Percentiles rank a stretch among this genome's conserved stretches.
These are phyloP conservation scores for Alternaria gansuensis DNA, from an alignment of 2,329 filamentous ascomycete species.

Conservation along the genomic window DNA sequence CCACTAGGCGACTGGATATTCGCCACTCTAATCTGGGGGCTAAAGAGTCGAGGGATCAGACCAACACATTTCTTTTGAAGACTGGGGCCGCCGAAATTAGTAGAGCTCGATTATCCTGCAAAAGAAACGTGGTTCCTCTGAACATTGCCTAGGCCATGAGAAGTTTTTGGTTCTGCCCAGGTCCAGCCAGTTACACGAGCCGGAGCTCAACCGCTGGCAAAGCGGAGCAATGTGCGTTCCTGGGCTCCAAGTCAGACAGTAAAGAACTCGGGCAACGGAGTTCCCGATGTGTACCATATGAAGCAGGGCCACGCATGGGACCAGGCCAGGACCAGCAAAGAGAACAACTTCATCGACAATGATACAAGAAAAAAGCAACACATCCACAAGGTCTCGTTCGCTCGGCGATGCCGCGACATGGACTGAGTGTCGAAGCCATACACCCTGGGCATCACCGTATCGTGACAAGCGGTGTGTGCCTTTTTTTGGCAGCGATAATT, in stretches of 20 bases:
- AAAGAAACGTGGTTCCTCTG: slow-evolving; percentile 7
- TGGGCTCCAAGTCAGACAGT: background rate
- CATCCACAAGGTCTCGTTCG: background rate
- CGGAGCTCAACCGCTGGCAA: background rate
- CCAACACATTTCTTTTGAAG: background rate
- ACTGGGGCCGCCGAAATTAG: background rate
- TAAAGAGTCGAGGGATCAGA: background rate
- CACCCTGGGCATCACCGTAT: background rate
- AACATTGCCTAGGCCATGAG: background rate
- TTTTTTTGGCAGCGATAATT: background rate
- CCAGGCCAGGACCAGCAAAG: background rate
- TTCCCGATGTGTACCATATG: slow-evolving; percentile 2
- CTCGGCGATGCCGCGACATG: slow-evolving; percentile 1
- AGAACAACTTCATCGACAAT: background rate
- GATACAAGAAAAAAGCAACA: slow-evolving; percentile 2
- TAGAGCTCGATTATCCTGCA: background rate
- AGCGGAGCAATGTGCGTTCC: slow-evolving; percentile 3
- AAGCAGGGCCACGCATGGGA: slow-evolving; percentile 4
- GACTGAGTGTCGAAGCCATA: background rate
- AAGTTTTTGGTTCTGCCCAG: background rate
- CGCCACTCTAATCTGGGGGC: background rate
- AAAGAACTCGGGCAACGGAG: background rate
- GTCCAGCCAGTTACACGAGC: background rate
- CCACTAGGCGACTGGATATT: background rate
- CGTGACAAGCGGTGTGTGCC: background rate